These are phyloP conservation scores for Cystobasidium sp. DNA, from an alignment of 1,284 basidiomycete genomes.

Conservation along the genomic window DNA sequence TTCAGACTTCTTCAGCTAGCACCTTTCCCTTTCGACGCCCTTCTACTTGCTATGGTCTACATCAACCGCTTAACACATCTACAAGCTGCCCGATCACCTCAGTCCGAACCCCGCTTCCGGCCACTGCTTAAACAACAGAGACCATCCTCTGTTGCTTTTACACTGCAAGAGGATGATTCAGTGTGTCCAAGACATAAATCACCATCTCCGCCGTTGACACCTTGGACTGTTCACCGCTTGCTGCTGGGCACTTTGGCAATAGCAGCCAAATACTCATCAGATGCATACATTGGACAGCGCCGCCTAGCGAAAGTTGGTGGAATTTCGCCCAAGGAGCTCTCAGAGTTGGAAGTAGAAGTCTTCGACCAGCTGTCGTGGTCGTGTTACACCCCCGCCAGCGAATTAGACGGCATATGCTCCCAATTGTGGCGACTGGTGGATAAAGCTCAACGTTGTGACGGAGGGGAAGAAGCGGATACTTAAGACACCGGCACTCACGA, in stretches of 20 bases:
- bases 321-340: conserved; percentile 17
- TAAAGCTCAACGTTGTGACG: not conserved
- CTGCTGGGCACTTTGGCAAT: conserved; percentile 28
- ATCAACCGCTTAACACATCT: conserved; percentile 38
- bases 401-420: conserved; percentile 23
- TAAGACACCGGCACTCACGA: not conserved
- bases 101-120: not conserved
- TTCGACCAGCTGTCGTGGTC: conserved; percentile 18
- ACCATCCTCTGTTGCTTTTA: not conserved
- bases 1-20: conserved; percentile 25
- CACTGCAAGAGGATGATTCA: not conserved
- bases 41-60: conserved; percentile 32
- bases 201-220: conserved; percentile 27
- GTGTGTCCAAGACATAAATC: not conserved
- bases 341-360: conserved; percentile 18
- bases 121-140: not conserved
- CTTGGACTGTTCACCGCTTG: conserved; percentile 30
- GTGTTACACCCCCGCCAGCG: conserved; percentile 13
- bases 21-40: conserved; percentile 37
- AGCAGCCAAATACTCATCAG: conserved; percentile 31
- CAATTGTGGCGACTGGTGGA: conserved; percentile 7
- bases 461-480: not conserved
- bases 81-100: not conserved
- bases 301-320: conserved; percentile 39
- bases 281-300: conserved; percentile 27